Conservation (phyloP, 371 early-diverging fungal genomes). For the Mucor saturninus region DNA sequence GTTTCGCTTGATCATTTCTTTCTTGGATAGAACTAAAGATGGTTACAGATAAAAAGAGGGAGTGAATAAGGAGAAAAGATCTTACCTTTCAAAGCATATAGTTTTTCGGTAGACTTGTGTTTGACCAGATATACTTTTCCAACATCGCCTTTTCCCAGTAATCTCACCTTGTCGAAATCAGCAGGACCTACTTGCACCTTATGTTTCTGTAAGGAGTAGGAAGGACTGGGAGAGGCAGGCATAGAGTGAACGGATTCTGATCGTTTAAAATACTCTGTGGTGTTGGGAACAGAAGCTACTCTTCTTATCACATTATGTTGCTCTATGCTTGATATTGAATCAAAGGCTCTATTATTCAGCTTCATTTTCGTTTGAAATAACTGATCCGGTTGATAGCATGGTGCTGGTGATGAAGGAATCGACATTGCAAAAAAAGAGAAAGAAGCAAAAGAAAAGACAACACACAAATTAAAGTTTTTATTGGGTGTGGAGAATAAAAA, state of each 20-base stretch:
- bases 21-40: constrained; percentile 73
- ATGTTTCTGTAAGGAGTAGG: constrained; percentile 29
- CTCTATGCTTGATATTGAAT: not conserved
- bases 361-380: constrained; percentile 15
- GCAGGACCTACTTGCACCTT: constrained; percentile 45
- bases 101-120: constrained; percentile 61
- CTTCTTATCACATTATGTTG: constrained; percentile 25
- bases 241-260: not conserved
- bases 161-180: constrained; percentile 79
- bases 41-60: not conserved
- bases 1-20: constrained; percentile 78
- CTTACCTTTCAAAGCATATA: constrained; percentile 95
- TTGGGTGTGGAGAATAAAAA: not conserved
- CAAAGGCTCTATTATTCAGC: constrained; percentile 10
- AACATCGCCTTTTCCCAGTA: constrained; percentile 96
- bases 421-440: constrained; percentile 14
- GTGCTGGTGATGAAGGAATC: constrained; percentile 27
- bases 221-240: constrained; percentile 11
- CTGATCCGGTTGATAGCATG: constrained; percentile 29
- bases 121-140: constrained; percentile 84
- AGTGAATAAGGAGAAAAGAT: constrained; percentile 25
- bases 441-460: not conserved
- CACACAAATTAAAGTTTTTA: not conserved
- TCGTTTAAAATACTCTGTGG: constrained; percentile 35
- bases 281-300: constrained; percentile 59